Conservation (phyloP, 2,329 filamentous ascomycete species). For the Phyllosticta capitalensis region DNA sequence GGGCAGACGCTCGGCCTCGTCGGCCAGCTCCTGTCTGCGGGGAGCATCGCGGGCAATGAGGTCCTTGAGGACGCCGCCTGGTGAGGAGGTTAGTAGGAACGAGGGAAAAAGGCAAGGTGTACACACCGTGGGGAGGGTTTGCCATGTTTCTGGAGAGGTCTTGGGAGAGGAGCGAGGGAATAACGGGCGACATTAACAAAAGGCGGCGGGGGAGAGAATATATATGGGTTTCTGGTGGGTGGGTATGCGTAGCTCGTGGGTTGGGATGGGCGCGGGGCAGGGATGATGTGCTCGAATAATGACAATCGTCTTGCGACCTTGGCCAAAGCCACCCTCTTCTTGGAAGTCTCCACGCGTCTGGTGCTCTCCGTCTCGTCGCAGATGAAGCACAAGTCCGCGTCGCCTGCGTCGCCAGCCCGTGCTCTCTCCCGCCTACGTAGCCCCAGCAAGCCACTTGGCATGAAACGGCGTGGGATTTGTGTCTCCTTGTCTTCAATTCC, state of each 20-base stretch:
- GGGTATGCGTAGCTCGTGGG: slow-evolving; percentile 3
- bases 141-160: slow-evolving; percentile 30
- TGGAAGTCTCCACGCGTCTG: neutral
- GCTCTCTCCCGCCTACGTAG: neutral
- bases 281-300: slow-evolving; percentile 7
- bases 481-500: neutral
- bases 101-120: neutral
- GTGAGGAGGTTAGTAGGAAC: neutral
- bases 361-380: neutral
- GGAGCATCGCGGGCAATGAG: slow-evolving; percentile 86
- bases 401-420: neutral
- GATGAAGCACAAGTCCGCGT: neutral
- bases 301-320: slow-evolving; percentile 4
- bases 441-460: neutral
- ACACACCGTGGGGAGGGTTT: slow-evolving; percentile 42
- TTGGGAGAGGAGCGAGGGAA: slow-evolving; percentile 1
- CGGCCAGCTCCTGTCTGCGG: slow-evolving; percentile 65
- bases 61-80: slow-evolving; percentile 93
- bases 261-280: slow-evolving; percentile 5
- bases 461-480: neutral
- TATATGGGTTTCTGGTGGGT: slow-evolving; percentile 9
- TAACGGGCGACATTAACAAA: neutral
- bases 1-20: slow-evolving; percentile 78
- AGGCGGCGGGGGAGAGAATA: slow-evolving; percentile 2
- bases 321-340: neutral